Conservation (phyloP, 768 basidiomycete genomes). For the Thelephora ganbajun region DNA sequence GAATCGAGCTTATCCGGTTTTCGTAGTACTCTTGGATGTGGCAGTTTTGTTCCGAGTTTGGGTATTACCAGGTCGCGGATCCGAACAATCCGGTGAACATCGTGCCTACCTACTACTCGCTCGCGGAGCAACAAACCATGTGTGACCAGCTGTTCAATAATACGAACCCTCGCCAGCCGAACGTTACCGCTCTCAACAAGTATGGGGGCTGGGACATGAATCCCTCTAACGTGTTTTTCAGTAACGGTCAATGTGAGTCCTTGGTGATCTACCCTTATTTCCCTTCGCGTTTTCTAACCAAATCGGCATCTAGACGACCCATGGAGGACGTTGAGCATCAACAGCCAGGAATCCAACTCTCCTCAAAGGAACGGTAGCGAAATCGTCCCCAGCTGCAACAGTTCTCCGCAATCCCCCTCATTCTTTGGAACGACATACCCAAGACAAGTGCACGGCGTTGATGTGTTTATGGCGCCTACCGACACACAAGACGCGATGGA, state of each 20-base stretch:
- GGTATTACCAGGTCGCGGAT: conserved; percentile 35
- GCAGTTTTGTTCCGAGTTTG: conserved; percentile 40
- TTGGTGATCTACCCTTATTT: neutral
- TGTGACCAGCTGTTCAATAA: conserved; percentile 23
- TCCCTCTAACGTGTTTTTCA: conserved; percentile 31
- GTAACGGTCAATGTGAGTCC: conserved; percentile 33
- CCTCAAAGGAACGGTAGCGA: conserved; percentile 26
- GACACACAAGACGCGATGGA: conserved; percentile 33
- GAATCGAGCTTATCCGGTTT: neutral
- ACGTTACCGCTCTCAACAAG: conserved; percentile 31
- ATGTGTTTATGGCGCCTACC: conserved; percentile 32
- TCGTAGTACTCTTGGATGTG: conserved; percentile 30
- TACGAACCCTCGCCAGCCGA: conserved; percentile 21
- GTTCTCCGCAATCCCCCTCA: conserved; percentile 17
- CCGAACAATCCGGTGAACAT: conserved; percentile 30
- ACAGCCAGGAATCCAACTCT: conserved; percentile 32
- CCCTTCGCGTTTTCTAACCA: neutral
- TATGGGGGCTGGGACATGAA: conserved; percentile 41
- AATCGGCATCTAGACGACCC: conserved; percentile 25
- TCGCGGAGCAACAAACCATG: conserved; percentile 26
- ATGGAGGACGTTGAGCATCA: conserved; percentile 37
- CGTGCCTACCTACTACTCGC: conserved; percentile 30
- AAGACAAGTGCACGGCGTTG: conserved; percentile 35
- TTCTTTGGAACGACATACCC: conserved; percentile 35
- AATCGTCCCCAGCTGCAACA: conserved; percentile 28